Percentiles rank a stretch among this genome's conserved stretches.
Conservation (phyloP, 257 asterid species). For the Ocimum tenuiflorum region DNA sequence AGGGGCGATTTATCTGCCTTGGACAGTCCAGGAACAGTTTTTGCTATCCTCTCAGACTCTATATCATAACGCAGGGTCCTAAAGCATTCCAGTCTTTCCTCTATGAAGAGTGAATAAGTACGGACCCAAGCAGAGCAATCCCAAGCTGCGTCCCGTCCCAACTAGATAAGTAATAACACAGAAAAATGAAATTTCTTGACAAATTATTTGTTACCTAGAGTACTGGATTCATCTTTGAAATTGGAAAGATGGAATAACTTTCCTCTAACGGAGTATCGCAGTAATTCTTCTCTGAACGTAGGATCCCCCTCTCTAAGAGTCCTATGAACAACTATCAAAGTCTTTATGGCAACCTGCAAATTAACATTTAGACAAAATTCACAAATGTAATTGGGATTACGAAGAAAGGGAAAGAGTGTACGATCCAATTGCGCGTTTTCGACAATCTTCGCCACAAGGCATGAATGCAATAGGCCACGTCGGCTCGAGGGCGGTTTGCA, state of each 20-base stretch:
- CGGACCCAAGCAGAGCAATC: too few species aligned
- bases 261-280: conserved; percentile 55
- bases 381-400: too few species aligned
- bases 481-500: conserved; percentile 70
- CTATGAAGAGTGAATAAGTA: conserved; percentile 69
- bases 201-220: conserved; percentile 42
- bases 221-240: conserved; percentile 80
- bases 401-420: not conserved
- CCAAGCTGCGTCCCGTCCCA: too few species aligned
- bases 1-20: conserved; percentile 29
- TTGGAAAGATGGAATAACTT: conserved; percentile 56
- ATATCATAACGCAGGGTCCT: conserved; percentile 56
- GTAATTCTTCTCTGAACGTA: conserved; percentile 66
- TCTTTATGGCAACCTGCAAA: conserved; percentile 71
- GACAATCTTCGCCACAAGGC: conserved; percentile 66
- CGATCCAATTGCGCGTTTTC: conserved; percentile 82
- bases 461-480: conserved; percentile 80
- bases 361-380: too few species aligned
- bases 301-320: conserved; percentile 81
- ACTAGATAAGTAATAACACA: too few species aligned
- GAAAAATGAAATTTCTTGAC: too few species aligned
- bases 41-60: conserved; percentile 29
- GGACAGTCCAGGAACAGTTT: conserved; percentile 35
- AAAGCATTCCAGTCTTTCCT: conserved; percentile 77
- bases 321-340: conserved; percentile 75